A percentile compares a stretch with the other conserved stretches of the same genome.
Conservation (phyloP, 495 filamentous ascomycete genomes). For the Pseudevernia furfuracea region DNA sequence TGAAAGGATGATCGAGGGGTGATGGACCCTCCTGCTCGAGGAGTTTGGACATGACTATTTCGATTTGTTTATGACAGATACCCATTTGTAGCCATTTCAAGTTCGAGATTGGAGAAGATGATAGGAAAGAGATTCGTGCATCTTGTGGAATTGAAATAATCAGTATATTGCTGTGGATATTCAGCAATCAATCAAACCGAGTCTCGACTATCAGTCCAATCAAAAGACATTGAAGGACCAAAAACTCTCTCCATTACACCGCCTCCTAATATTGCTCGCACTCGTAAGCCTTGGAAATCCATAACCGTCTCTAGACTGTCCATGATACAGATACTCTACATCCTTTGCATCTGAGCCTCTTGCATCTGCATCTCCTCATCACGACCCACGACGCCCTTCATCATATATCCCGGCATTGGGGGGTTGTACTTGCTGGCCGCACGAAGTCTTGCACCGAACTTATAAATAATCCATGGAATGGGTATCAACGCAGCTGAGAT, state of each 20-base stretch:
- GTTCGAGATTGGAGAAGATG: background rate
- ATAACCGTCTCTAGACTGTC: background rate
- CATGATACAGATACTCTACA: conserved; percentile 2
- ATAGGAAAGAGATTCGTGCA: background rate
- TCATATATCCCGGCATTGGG: conserved; percentile 11
- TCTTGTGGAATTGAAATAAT: background rate
- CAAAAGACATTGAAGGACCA: background rate
- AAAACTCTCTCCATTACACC: background rate
- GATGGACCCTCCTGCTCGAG: background rate
- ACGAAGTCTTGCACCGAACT: conserved; percentile 42
- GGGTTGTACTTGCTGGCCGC: conserved; percentile 38
- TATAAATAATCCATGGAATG: conserved; percentile 39
- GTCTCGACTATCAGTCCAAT: background rate
- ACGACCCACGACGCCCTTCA: conserved; percentile 13
- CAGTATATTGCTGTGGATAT: background rate
- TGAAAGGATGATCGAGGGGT: conserved; percentile 20
- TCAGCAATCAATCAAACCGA: background rate
- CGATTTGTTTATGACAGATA: background rate
- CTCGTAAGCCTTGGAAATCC: background rate
- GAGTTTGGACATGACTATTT: background rate
- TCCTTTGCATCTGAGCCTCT: conserved; percentile 6
- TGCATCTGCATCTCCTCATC: conserved; percentile 25
- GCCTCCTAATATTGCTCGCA: background rate
- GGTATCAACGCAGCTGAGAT: conserved; percentile 34
- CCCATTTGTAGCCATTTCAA: conserved; percentile 11